A percentile compares a stretch with the other conserved stretches of the same genome.
These are phyloP conservation scores for Arthrobotrys conoides DNA, from an alignment of 2,329 filamentous ascomycete genomes.

Conservation along the genomic window DNA sequence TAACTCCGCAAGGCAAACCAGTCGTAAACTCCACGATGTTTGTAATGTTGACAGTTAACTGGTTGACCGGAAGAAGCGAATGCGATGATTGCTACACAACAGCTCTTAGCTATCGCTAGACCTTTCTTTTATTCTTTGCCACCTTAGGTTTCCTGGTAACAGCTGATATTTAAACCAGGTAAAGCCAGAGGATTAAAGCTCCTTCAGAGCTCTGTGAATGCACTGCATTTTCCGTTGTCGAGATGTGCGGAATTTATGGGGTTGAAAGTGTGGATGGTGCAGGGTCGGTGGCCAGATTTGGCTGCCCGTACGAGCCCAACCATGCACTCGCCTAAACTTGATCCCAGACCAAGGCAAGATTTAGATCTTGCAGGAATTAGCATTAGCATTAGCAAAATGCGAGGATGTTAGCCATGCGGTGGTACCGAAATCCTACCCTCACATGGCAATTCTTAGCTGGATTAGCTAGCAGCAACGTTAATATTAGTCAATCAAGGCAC, in stretches of 20 bases:
- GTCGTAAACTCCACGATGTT: constrained; percentile 10
- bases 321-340: constrained; percentile 7
- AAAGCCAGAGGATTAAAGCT: neutral
- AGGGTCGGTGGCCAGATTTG: neutral
- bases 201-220: constrained; percentile 19
- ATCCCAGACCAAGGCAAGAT: constrained; percentile 8
- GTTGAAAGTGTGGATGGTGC: neutral
- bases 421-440: constrained; percentile 17
- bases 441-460: constrained; percentile 11
- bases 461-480: neutral
- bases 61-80: constrained; percentile 10
- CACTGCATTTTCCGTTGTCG: neutral
- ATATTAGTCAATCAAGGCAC: neutral
- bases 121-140: constrained; percentile 28
- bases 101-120: constrained; percentile 30
- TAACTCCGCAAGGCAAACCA: constrained; percentile 26
- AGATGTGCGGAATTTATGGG: neutral
- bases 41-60: constrained; percentile 15
- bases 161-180: constrained; percentile 30
- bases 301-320: neutral
- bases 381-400: neutral
- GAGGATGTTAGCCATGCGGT: neutral
- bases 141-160: constrained; percentile 35
- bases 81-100: constrained; percentile 14
- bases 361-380: constrained; percentile 17